These are phyloP conservation scores for Debaryomycetaceae sp. DNA, from an alignment of 1,139 yeast species.

Conservation along the genomic window DNA sequence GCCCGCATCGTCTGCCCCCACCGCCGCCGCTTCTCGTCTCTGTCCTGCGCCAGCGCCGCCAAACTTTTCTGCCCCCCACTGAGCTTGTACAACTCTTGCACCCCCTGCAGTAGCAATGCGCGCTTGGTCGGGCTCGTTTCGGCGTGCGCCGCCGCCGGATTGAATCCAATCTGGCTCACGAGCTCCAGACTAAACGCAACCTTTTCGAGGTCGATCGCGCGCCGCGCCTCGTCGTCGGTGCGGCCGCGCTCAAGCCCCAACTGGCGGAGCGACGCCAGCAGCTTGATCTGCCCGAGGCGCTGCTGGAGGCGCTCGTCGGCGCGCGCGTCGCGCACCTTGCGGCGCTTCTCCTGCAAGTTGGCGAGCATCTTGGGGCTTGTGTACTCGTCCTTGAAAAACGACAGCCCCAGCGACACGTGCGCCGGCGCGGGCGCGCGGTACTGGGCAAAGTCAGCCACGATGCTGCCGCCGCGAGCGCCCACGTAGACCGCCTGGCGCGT, in stretches of 20 bases:
- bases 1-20: slow-evolving; percentile 13
- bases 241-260: slow-evolving; percentile 13
- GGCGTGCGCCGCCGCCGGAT: slow-evolving; percentile 34
- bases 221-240: neutral
- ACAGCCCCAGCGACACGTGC: slow-evolving; percentile 27
- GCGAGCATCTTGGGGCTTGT: slow-evolving; percentile 44
- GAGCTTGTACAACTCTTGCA: slow-evolving; percentile 22
- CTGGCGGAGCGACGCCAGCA: slow-evolving; percentile 15
- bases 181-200: slow-evolving; percentile 35
- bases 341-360: slow-evolving; percentile 29
- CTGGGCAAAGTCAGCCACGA: slow-evolving; percentile 8
- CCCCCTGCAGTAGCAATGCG: slow-evolving; percentile 13
- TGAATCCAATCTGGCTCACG: slow-evolving; percentile 45
- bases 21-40: slow-evolving; percentile 19
- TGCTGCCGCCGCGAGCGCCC: slow-evolving; percentile 18
- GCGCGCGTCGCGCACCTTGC: slow-evolving; percentile 27
- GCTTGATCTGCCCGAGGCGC: slow-evolving; percentile 20
- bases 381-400: slow-evolving; percentile 45
- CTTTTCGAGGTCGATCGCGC: slow-evolving; percentile 18
- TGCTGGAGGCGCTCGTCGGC: slow-evolving; percentile 32
- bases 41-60: slow-evolving; percentile 17
- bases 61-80: slow-evolving; percentile 18
- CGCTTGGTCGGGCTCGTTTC: slow-evolving; percentile 13
- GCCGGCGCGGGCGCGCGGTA: slow-evolving; percentile 9
- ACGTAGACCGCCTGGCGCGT: slow-evolving; percentile 22